Evolutionary conservation across 805 yeast genomes (phyloP).

Genomic region (Schizosaccharomyces cryophilus): DNA sequence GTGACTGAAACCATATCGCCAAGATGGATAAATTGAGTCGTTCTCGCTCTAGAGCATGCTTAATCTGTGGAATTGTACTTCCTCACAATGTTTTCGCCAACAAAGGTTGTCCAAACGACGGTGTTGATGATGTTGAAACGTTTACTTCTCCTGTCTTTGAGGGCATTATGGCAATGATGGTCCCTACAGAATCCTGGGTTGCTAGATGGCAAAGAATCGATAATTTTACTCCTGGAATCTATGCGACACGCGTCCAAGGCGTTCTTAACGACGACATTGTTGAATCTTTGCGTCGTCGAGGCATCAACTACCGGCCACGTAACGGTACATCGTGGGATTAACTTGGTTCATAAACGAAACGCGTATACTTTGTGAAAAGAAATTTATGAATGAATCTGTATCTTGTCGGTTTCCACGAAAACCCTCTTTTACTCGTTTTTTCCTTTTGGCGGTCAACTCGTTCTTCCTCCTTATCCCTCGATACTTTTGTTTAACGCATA

Average conservation of each 20-base stretch:
- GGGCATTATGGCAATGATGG: slow-evolving; percentile 2
- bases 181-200: slow-evolving; percentile 2
- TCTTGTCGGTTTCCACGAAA: no score
- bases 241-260: slow-evolving; percentile 85
- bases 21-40: not conserved
- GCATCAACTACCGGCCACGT: slow-evolving; percentile 75
- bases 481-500: no score
- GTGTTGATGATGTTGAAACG: not conserved
- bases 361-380: no score
- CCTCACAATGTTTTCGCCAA: not conserved
- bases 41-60: not conserved
- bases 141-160: slow-evolving; percentile 2
- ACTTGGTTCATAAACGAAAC: no score
- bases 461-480: no score
- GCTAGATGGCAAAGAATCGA: slow-evolving; percentile 3
- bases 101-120: slow-evolving; percentile 1
- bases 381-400: no score
- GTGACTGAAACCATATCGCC: not conserved
- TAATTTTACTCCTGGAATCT: slow-evolving; percentile 4
- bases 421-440: no score
- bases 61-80: not conserved
- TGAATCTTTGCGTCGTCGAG: slow-evolving; percentile 43
- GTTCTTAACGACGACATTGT: slow-evolving; percentile 70
- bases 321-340: slow-evolving; percentile 30
- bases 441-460: no score